Evolutionary conservation across 208 protist species (phyloP).

Genomic region (Tritrichomonas musculus): DNA sequence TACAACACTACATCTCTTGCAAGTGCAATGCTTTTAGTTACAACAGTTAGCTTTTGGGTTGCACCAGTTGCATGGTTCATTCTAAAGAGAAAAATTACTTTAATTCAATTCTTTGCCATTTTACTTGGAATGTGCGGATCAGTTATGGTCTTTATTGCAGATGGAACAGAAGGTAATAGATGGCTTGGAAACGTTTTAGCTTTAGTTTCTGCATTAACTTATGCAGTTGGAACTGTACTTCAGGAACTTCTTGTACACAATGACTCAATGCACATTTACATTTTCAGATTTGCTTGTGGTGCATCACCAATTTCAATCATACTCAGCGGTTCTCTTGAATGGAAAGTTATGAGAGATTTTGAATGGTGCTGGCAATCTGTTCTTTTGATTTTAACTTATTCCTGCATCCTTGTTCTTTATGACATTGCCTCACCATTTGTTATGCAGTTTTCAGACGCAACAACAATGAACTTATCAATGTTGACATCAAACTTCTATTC

Average conservation of each 20-base stretch:
- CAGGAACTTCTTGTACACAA: background rate
- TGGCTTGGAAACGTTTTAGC: background rate
- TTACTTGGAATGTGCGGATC: background rate
- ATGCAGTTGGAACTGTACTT: background rate
- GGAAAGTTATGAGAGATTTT: background rate
- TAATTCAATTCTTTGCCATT: background rate
- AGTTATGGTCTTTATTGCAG: background rate
- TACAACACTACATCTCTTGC: background rate
- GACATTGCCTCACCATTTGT: background rate
- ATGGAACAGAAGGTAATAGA: background rate
- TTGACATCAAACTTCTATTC: background rate
- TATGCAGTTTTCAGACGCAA: constrained; percentile 12
- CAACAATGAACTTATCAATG: background rate
- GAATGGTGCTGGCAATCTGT: background rate
- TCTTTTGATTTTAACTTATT: background rate
- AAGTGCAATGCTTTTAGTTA: background rate
- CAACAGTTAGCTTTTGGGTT: background rate
- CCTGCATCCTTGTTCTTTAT: background rate
- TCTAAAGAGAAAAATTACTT: background rate
- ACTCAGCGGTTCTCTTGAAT: background rate
- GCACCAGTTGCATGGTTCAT: background rate
- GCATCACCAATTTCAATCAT: background rate
- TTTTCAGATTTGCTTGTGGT: background rate
- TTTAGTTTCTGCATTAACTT: background rate
- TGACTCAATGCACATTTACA: background rate